A percentile compares a stretch with the other conserved stretches of the same genome.
Conservation (phyloP, 2,329 filamentous ascomycete genomes). For the Diaporthe aspalathi region DNA sequence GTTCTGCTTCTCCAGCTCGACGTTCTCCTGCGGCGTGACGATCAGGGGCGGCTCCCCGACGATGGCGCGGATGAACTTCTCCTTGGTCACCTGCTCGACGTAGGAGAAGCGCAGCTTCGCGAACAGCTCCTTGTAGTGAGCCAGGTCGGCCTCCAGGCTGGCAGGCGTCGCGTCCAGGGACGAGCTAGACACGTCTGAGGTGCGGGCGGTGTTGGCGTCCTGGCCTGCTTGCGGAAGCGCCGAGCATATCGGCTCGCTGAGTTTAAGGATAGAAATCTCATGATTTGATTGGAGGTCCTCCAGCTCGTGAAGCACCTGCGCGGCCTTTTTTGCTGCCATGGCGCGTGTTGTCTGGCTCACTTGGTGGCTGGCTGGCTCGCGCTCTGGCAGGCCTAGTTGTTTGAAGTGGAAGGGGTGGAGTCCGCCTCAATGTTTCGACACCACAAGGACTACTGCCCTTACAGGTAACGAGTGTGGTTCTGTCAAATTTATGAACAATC, state of each 20-base stretch:
- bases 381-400: neutral
- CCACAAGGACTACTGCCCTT: no score
- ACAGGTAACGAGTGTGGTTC: neutral
- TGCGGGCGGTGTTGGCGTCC: constrained; percentile 59
- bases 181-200: constrained; percentile 77
- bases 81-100: constrained; percentile 97
- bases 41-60: constrained; percentile 90
- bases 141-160: constrained; percentile 83
- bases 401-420: neutral
- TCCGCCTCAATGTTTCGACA: neutral
- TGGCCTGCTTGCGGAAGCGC: constrained; percentile 54
- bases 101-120: constrained; percentile 97
- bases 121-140: constrained; percentile 95
- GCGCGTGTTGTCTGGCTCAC: constrained; percentile 7
- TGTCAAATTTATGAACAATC: neutral
- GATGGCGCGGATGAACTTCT: constrained; percentile 94
- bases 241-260: constrained; percentile 79
- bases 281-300: constrained; percentile 66
- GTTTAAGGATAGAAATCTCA: constrained; percentile 78
- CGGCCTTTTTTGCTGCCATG: constrained; percentile 49
- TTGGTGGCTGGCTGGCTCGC: no score
- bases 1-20: constrained; percentile 76
- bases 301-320: constrained; percentile 61
- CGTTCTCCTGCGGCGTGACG: constrained; percentile 84
- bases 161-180: constrained; percentile 77